Conservation (phyloP, 208 protist species). For the Acanthamoeba culbertsoni region DNA sequence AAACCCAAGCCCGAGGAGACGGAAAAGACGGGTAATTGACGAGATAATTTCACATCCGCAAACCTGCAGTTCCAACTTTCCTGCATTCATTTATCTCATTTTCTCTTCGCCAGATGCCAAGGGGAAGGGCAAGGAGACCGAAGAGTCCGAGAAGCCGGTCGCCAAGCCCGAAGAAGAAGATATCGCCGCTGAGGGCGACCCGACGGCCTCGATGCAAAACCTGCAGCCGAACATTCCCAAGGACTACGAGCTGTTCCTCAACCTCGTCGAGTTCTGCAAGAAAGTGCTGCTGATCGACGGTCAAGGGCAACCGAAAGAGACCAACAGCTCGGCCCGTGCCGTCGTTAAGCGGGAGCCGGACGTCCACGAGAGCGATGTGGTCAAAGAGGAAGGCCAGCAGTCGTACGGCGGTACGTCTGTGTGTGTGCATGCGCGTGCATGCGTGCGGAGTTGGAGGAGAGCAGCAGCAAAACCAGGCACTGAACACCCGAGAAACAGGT, state of each 20-base stretch:
- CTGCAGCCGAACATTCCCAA: constrained; percentile 62
- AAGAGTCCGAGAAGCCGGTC: not conserved
- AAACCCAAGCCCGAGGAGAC: not conserved
- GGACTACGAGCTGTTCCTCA: constrained; percentile 76
- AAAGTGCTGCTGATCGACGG: constrained; percentile 42
- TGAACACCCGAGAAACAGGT: not conserved
- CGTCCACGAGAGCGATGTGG: not conserved
- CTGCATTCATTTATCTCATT: not conserved
- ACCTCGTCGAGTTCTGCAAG: constrained; percentile 76
- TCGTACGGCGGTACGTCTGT: not conserved
- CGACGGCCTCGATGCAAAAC: not conserved
- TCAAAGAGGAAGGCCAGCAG: not conserved
- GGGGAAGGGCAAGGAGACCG: constrained; percentile 16
- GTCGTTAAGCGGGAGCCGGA: not conserved
- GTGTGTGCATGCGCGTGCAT: too few relatives aligned
- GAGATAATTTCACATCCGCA: too few relatives aligned
- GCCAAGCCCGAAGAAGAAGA: not conserved
- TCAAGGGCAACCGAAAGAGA: not conserved
- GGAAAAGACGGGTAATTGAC: not conserved
- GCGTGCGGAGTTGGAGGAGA: too few relatives aligned
- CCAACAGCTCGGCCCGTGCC: not conserved
- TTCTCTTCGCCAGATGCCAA: not conserved
- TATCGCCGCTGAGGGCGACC: not conserved
- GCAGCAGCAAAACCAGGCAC: not conserved
- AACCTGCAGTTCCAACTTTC: not conserved